phyloP scores from a whole-genome alignment of 2,329 filamentous ascomycete genomes.

The Cercospora nicotianae region DNA sequence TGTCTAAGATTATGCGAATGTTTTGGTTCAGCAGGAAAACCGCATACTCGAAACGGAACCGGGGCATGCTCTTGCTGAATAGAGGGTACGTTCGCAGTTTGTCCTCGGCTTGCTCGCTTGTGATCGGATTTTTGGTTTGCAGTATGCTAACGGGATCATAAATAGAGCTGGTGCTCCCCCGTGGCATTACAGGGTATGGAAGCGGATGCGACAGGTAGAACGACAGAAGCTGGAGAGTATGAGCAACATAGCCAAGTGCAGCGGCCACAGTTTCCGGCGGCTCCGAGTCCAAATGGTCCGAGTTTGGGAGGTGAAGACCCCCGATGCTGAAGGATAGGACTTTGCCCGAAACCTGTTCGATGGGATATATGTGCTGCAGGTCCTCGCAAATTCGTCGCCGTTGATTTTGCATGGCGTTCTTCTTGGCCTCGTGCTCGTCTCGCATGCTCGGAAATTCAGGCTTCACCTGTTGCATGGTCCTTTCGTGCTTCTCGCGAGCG shows the following conservation, averaged over 20 bases:
- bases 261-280: conserved; percentile 75
- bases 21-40: conserved; percentile 97
- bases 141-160: conserved; percentile 65
- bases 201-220: conserved; percentile 78
- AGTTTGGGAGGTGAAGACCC: conserved; percentile 75
- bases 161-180: conserved; percentile 73
- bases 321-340: conserved; percentile 83
- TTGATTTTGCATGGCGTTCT: conserved; percentile 75
- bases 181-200: conserved; percentile 74
- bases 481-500: conserved; percentile 30
- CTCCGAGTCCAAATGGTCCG: conserved; percentile 65
- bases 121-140: conserved; percentile 29
- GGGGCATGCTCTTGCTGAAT: conserved; percentile 65
- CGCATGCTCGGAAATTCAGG: conserved; percentile 48
- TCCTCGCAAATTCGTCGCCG: conserved; percentile 85
- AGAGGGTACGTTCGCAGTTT: conserved; percentile 67
- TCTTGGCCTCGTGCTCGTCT: conserved; percentile 45
- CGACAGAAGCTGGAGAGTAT: conserved; percentile 72
- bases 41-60: conserved; percentile 92
- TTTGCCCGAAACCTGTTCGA: conserved; percentile 64
- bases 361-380: conserved; percentile 74
- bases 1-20: conserved; percentile 69
- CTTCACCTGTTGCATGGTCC: conserved; percentile 58
- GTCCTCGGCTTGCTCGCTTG: conserved; percentile 27
- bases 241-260: conserved; percentile 75